Base-by-base conservation (phyloP, 768 basidiomycete species). In the Agaricus subrufescens region DNA sequence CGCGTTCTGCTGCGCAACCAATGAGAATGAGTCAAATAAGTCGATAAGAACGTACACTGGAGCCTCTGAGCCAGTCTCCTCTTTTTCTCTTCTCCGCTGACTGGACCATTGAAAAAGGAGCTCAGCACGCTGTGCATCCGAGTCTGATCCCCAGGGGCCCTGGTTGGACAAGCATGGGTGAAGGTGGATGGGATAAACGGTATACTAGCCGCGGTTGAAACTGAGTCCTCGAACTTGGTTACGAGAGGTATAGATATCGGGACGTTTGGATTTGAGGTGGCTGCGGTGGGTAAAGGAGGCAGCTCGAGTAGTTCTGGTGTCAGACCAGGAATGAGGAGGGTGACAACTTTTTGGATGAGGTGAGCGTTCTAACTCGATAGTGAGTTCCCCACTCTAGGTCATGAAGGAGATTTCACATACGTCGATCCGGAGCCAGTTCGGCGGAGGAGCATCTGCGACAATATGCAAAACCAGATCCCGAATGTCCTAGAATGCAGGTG, bases 151-250 rank as follows among this genome's bases (percentile, higher is more conserved):
- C 96, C 97, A 0, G 94, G 95, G 0, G 95, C 94, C 19, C 88
- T 84, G 0, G 94, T 95, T 0, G 95, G 96, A 60, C 90, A 92
- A 12, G 92, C 94, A 72, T 97, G 92, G 56, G 89, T 91, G 73
- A 98, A 99, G 4, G 81, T 91, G 34, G 75, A 87, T 40, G 81
- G 81, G 58, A 85, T 87, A 72, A 82, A 98, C 2, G 83, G 85
- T 25, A 86, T 72, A 26, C 67, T 73, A 1, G 75, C 56, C 2
- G 64, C 60, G 25, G 69, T 19, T 61, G 62, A 45, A 70, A 53
- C 52, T 4, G 54, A 50, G n/a, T 58, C 53, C 43, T 68, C 23
- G 62, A 66, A 58, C 26, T 66, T 63, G 2, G 71, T 61, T n/a
- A 69, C 62, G 3, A 73, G 56, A 37, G 75, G 67, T 67, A 75